Conservation (phyloP, 2,329 filamentous ascomycete genomes). For the Amesomyces nigricolor region DNA sequence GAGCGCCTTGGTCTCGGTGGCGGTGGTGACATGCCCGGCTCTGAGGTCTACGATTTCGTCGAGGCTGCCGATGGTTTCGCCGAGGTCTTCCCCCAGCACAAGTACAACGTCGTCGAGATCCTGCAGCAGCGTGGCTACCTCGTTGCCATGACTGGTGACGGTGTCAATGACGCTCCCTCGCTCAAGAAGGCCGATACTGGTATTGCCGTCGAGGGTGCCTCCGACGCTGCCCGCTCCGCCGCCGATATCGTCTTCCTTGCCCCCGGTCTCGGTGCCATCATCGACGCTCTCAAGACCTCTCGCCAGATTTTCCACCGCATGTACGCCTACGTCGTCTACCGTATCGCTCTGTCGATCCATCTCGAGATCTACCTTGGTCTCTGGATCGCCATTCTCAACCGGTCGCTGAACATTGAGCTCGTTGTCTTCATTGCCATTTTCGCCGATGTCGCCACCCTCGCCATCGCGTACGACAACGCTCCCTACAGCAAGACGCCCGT, state of each 20-base stretch:
- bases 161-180: slow-evolving; percentile 89
- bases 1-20: slow-evolving; percentile 86
- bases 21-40: slow-evolving; percentile 87
- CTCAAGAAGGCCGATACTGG: slow-evolving; percentile 95
- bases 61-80: slow-evolving; percentile 93
- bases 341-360: slow-evolving; percentile 87
- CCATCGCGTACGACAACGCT: slow-evolving; percentile 90
- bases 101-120: slow-evolving; percentile 91
- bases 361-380: slow-evolving; percentile 87
- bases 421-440: slow-evolving; percentile 95
- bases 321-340: slow-evolving; percentile 94
- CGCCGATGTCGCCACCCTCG: slow-evolving; percentile 84
- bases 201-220: slow-evolving; percentile 90
- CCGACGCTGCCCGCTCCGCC: slow-evolving; percentile 83
- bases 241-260: slow-evolving; percentile 93
- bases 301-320: slow-evolving; percentile 95
- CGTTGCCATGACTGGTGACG: slow-evolving; percentile 93
- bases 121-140: slow-evolving; percentile 89
- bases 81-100: slow-evolving; percentile 92
- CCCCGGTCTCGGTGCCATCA: slow-evolving; percentile 85
- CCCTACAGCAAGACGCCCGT: slow-evolving; percentile 80
- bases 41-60: slow-evolving; percentile 91
- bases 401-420: slow-evolving; percentile 75
- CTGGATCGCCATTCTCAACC: slow-evolving; percentile 85
- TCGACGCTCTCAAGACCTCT: slow-evolving; percentile 86